These are phyloP conservation scores for Nitzschia inconspicua DNA, from an alignment of 108 stramenopile species.

Conservation along the genomic window DNA sequence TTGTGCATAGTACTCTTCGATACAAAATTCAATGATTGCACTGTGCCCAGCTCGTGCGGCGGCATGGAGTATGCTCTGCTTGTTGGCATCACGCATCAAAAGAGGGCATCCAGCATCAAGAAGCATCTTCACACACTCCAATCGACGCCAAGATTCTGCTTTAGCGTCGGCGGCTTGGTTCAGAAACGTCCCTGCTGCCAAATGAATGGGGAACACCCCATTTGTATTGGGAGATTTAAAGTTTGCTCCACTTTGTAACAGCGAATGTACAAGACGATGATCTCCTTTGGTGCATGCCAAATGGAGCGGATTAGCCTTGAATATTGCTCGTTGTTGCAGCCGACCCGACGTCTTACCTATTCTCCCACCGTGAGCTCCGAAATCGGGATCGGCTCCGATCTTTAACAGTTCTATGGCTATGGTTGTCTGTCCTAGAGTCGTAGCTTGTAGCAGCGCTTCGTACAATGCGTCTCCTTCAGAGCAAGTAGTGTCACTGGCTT, in stretches of 20 bases:
- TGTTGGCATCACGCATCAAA: constrained; percentile 76
- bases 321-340: constrained; percentile 24
- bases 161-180: constrained; percentile 1
- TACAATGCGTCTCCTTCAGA: constrained; percentile 30
- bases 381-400: constrained; percentile 66
- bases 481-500: background rate
- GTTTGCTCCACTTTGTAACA: constrained; percentile 54
- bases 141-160: constrained; percentile 33
- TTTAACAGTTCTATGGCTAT: constrained; percentile 47
- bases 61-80: constrained; percentile 72
- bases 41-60: constrained; percentile 73
- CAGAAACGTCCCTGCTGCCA: constrained; percentile 45
- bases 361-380: constrained; percentile 32
- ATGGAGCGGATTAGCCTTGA: constrained; percentile 71
- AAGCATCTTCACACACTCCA: constrained; percentile 56
- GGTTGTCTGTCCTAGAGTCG: constrained; percentile 38
- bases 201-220: constrained; percentile 66
- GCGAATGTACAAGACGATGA: constrained; percentile 32
- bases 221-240: constrained; percentile 69
- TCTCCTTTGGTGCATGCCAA: constrained; percentile 65
- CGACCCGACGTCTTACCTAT: constrained; percentile 44
- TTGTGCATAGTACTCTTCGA: constrained; percentile 32
- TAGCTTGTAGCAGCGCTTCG: constrained; percentile 60
- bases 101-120: constrained; percentile 51
- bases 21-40: constrained; percentile 38